Base-by-base conservation (phyloP, 768 basidiomycete genomes). In the Pseudohyphozyma bogoriensis region DNA sequence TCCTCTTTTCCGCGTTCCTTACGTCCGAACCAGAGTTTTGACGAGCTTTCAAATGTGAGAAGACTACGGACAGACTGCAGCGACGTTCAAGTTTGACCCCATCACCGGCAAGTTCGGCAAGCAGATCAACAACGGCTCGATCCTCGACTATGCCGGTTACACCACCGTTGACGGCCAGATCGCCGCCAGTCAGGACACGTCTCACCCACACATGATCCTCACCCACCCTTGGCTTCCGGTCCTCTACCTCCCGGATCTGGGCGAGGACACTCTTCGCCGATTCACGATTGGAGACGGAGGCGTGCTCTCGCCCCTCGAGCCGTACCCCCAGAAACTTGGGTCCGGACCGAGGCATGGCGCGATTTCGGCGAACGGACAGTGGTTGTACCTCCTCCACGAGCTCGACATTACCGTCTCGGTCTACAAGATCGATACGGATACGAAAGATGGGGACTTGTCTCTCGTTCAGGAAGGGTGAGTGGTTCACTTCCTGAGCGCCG, bases 51-150 rank as follows among this genome's bases (percentile, higher is more conserved):
- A 32, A 39, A 36, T 13, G 18, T 31, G 37, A 20, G 15, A 13
- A 55, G 54, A 55, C 28, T 50, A 44, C 11, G 54, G 54, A 40
- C 28, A 26, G 13, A 55, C 8, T 8, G 54, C 40, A 8, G 8
- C 31, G 11, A 55, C 54, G 22, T 55, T 29, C 39, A 8, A 22
- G 12, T 55, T 55, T 28, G 54, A 55, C 39, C 20, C 35, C 20
- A 8, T 44, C 22, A 55, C 54, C 12, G 54, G 40, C 54, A 8
- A 40, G 42, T 55, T 55, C 36, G 54, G 54, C 35, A 11, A 55
- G 26, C 36, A 29, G 20, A 55, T 40, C 54, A 55, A 55, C 31
- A 40, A 45, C n/a, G 54, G 35, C 36, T 37, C 37, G 11, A 37
- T 39, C 20, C 54, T 55, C 18, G 39, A 44, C 35, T 55, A 9